Evolutionary conservation across 441 rosid species (phyloP), one percentile per base, ranked within the genome.

Genomic region (Aleurites moluccanus): DNA sequence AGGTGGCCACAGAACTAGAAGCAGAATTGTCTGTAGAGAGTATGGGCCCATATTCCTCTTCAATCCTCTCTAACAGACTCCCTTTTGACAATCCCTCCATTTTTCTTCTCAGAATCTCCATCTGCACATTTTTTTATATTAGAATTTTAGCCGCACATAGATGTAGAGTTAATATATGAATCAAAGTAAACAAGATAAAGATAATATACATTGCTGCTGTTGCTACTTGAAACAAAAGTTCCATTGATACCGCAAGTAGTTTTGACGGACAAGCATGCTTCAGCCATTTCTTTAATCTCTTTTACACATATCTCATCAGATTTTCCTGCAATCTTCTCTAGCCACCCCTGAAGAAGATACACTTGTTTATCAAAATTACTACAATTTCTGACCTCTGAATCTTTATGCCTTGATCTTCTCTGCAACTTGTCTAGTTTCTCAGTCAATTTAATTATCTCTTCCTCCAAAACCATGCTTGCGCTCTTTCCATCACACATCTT

Each of bases 71-170:
- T 44, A 88, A 65, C 50, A 94, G 66, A 63, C 74, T 76, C 0
- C 90, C 94, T 71, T 79, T 88, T 5, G 97, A 89, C 65, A 91
- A 76, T 1, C 87, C 88, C 78, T 91, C 94, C 90, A 94, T 90
- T 82, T 82, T 92, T 74, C 83, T 88, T 73, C 86, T 87, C 79
- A 92, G 61, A 72, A 88, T 78, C 81, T 92, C 96, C 67, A 90
- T 86, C 97, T 92, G 86, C 77, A 60, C 59, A 78, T 52, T 64
- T n/a, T 27, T 67, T 33, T 65, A 28, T 8, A 7, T 13, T 21
- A 65, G 27, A 70, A 71, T 50, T n/a, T 53, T 60, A 61, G n/a
- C 62, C 20, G 56, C 40, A 35, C 15, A 27, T 6, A 74, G 2
- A 35, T 35, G 53, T 55, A 27, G 49, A 3, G 50, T 13, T 14